phyloP scores from a whole-genome alignment of 345 rosid species.

The Microcos paniculata region DNA sequence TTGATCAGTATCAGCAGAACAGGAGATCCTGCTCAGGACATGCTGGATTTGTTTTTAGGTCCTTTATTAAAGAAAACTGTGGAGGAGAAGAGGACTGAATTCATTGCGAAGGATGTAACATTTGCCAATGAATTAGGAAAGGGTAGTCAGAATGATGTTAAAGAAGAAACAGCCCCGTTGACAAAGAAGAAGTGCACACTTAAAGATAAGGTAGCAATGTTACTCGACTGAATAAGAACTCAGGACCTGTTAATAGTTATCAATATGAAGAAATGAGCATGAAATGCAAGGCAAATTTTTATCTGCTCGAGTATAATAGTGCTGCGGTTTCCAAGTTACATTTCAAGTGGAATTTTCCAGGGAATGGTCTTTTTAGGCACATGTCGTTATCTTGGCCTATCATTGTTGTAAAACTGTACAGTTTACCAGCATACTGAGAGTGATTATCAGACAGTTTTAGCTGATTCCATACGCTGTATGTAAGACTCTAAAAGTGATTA shows the following conservation, averaged over 20 bases:
- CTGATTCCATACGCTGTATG: background rate
- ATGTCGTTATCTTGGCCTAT: background rate
- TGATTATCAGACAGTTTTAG: background rate
- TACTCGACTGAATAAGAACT: conserved; percentile 31
- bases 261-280: background rate
- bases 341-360: background rate
- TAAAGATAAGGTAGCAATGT: conserved; percentile 47
- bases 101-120: conserved; percentile 13
- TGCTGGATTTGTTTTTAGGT: conserved; percentile 58
- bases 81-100: conserved; percentile 22
- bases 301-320: background rate
- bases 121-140: conserved; percentile 18
- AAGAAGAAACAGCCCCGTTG: conserved; percentile 22
- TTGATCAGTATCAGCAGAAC: conserved; percentile 14
- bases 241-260: background rate
- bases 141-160: conserved; percentile 19
- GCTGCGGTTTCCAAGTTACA: background rate
- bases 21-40: conserved; percentile 52
- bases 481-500: too few species aligned
- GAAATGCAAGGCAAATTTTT: background rate
- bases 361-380: background rate
- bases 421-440: background rate
- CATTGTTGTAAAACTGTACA: background rate
- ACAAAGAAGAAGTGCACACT: conserved; percentile 51
- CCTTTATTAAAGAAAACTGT: conserved; percentile 49